Evolutionary conservation across 306 rosid genomes (phyloP), one percentile per base, ranked within the genome.

Genomic region (Trichosanthes cucumerina): DNA sequence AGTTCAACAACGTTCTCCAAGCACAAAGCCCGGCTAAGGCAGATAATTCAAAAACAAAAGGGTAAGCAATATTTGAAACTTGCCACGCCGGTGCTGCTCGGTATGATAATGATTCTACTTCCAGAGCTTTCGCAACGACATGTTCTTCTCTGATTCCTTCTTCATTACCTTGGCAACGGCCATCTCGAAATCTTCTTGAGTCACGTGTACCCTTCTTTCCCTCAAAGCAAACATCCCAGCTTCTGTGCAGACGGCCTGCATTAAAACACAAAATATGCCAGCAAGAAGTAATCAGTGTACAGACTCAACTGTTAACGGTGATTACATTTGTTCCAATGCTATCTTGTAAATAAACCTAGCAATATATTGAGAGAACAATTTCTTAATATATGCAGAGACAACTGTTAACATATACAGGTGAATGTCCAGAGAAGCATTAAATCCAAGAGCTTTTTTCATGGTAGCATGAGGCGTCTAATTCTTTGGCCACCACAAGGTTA

Each of bases 121-220:
- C 99, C 99, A 96, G 69, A 96, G 86, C 94, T 96, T 96, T 78
- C 98, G 92, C 84, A 96, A 80, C 6, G 99, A 96, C 99, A 96
- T 91, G 74, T 91, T 96, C 84, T 93, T 96, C 87, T 93, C 96
- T 0, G 91, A 91, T 77, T 96, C 99, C 97, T 93, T 91, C 80
- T 96, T 96, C 99, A 93, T 96, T n/a, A 93, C 99, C 93, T 96
- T 96, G 44, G 98, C 99, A 73, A 96, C 99, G 4, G 97, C 99
- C 97, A 96, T 96, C 89, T 96, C 99, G 62, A 96, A 96, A 82
- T 96, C 99, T 82, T 96, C 99, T 79, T 96, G 96, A 2, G 98
- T 91, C 49, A 96, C 99, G 21, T 93, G 99, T 43, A 96, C 97
- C 77, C 99, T 90, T 81, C 99, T 87, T 88, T 91, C 98, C 81